Base-by-base conservation (phyloP, 345 rosid species). In the Tarenaya hassleriana region DNA sequence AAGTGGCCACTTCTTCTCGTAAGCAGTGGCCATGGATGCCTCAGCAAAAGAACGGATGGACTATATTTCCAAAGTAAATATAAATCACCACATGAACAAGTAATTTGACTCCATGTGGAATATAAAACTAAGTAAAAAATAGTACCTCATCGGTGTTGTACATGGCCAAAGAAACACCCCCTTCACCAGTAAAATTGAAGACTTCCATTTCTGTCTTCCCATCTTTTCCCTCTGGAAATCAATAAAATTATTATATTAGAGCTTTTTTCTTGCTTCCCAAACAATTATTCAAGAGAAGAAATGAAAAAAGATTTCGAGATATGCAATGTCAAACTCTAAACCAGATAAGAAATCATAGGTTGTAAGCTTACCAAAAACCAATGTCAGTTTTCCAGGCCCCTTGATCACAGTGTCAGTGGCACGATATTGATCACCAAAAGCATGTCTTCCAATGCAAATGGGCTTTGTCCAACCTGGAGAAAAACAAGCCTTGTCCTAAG, bases 391-490 rank as follows among this genome's bases (percentile, higher is more conserved):
- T 58, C 96, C 96, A 35, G 92, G 54, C 63, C 78, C 88, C 61
- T 71, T 63, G 47, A 91, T 73, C 67, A 91, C 76, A 24, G 75
- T 11, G 62, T 87, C 98, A 60, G 92, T 84, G 48, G 98, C 98
- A 42, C 84, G 69, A 65, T 91, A 87, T 65, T 91, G 95, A 75
- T 91, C 96, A 48, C 98, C 95, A 72, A 82, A 91, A 59, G 96
- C 98, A 87, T 91, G 98, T 52, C 96, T 87, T 41, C 96, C 96
- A 33, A 87, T 91, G 80, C 98, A 91, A 50, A 91, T 91, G 50
- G 96, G 90, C 69, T 77, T 84, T 1, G 86, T 75, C 96, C 98
- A 91, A 51, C 96, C 96, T 87, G 55, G 47, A 56, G 41, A 17
- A 49, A 52, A 41, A 16, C 3, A 35, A 13, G 34, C n/a, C n/a